Conservation (phyloP, 2,329 filamentous ascomycete species). For the Beauveria caledonica region DNA sequence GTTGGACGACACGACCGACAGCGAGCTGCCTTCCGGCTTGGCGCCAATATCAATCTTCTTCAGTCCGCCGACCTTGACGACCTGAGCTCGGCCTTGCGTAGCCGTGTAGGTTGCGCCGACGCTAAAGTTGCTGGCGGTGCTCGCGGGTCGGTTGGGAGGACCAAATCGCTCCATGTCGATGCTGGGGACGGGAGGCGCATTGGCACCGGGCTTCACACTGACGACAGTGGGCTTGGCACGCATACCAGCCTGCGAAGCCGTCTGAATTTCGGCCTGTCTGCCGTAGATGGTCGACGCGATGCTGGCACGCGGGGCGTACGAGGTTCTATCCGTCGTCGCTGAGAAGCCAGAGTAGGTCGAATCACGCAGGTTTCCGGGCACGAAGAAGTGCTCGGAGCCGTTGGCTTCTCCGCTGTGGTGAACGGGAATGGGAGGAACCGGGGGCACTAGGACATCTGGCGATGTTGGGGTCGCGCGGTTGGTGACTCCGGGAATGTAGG, state of each 20-base stretch:
- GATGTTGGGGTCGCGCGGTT: conserved; percentile 84
- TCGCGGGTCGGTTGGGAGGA: conserved; percentile 36
- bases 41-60: conserved; percentile 37
- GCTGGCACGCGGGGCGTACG: conserved; percentile 56
- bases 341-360: conserved; percentile 81
- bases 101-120: conserved; percentile 60
- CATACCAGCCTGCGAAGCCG: conserved; percentile 79
- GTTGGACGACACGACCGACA: conserved; percentile 12
- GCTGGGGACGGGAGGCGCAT: conserved; percentile 62
- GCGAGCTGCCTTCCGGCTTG: conserved; percentile 29
- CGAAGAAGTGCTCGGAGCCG: conserved; percentile 85
- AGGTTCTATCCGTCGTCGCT: conserved; percentile 50
- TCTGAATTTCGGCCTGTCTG: conserved; percentile 74
- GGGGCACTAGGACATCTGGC: conserved; percentile 73
- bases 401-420: conserved; percentile 41
- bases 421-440: conserved; percentile 79
- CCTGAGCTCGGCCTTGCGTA: conserved; percentile 48
- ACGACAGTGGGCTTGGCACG: conserved; percentile 87
- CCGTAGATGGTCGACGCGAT: conserved; percentile 92
- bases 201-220: conserved; percentile 68
- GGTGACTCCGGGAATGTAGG: conserved; percentile 94
- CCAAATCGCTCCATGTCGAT: conserved; percentile 59
- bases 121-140: conserved; percentile 52
- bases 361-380: conserved; percentile 81
- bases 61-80: conserved; percentile 48